Conservation (phyloP, 139 green algal genomes). For the Picochlorum sp. region DNA sequence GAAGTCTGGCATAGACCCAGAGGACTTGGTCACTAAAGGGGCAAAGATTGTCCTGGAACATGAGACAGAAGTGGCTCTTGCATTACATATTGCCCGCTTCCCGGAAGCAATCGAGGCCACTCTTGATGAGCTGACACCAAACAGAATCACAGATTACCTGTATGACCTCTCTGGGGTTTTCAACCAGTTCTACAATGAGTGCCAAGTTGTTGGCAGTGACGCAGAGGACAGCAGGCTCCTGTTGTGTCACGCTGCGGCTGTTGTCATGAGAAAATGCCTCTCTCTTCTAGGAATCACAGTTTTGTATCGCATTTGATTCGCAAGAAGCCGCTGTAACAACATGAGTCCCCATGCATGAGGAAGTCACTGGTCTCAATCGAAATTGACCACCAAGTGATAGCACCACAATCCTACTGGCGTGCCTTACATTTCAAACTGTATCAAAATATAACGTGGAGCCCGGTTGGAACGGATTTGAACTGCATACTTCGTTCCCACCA, state of each 20-base stretch:
- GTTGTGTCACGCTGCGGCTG: slow-evolving; percentile 76
- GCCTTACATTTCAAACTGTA: too few relatives aligned
- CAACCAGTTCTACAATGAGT: slow-evolving; percentile 91
- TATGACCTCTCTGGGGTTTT: slow-evolving; percentile 84
- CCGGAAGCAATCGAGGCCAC: slow-evolving; percentile 75
- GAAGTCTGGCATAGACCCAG: slow-evolving; percentile 59
- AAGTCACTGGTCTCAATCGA: too few relatives aligned
- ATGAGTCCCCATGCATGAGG: too few relatives aligned
- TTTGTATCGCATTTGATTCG: slow-evolving; percentile 76
- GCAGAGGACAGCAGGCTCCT: slow-evolving; percentile 76
- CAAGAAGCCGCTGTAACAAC: too few relatives aligned
- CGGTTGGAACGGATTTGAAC: too few relatives aligned
- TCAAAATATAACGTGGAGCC: too few relatives aligned
- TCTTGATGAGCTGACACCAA: slow-evolving; percentile 75
- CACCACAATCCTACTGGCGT: too few relatives aligned
- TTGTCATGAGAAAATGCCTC: slow-evolving; percentile 87
- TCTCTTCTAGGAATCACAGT: slow-evolving; percentile 86
- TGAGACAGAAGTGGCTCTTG: slow-evolving; percentile 43
- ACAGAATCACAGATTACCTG: slow-evolving; percentile 90
- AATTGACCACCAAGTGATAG: too few relatives aligned
- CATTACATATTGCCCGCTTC: slow-evolving; percentile 53
- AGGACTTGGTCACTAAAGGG: slow-evolving; percentile 30
- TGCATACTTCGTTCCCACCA: too few relatives aligned
- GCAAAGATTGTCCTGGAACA: slow-evolving; percentile 35
- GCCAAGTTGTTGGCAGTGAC: slow-evolving; percentile 78